A percentile compares a stretch with the other conserved stretches of the same genome.
phyloP scores from a whole-genome alignment of 768 basidiomycete species.

The Hemileccinum impolitum region DNA sequence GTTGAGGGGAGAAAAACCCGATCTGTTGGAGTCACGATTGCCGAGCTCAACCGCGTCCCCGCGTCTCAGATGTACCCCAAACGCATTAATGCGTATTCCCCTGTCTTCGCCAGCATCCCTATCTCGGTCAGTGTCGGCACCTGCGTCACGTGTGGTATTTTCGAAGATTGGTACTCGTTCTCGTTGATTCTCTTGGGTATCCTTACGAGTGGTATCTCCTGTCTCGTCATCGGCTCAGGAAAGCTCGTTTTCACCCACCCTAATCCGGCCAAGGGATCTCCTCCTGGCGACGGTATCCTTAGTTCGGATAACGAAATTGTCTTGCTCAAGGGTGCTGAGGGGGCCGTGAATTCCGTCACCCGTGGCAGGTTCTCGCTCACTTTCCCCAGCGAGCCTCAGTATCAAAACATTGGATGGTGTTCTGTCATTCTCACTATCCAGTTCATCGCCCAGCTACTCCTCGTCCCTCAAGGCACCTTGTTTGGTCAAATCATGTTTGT shows the following conservation, averaged over 20 bases:
- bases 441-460: slow-evolving; percentile 34
- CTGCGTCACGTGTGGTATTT: slow-evolving; percentile 27
- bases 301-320: slow-evolving; percentile 22
- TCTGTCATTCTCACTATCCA: slow-evolving; percentile 32
- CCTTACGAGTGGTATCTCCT: slow-evolving; percentile 30
- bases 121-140: slow-evolving; percentile 29
- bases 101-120: slow-evolving; percentile 28
- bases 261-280: slow-evolving; percentile 21
- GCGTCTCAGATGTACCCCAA: slow-evolving; percentile 11
- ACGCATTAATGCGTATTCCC: slow-evolving; percentile 19
- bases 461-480: slow-evolving; percentile 30
- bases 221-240: slow-evolving; percentile 33
- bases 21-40: slow-evolving; percentile 27
- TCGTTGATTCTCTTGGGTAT: slow-evolving; percentile 34
- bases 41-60: slow-evolving; percentile 25
- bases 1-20: slow-evolving; percentile 26
- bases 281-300: slow-evolving; percentile 32
- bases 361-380: slow-evolving; percentile 30
- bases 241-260: slow-evolving; percentile 27
- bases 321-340: slow-evolving; percentile 28
- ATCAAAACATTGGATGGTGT: slow-evolving; percentile 28
- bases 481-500: slow-evolving; percentile 38
- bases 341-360: slow-evolving; percentile 30
- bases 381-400: slow-evolving; percentile 26
- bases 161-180: slow-evolving; percentile 33